Evolutionary conservation across 257 asterid species (phyloP).

Genomic region (Capsicum baccatum): DNA sequence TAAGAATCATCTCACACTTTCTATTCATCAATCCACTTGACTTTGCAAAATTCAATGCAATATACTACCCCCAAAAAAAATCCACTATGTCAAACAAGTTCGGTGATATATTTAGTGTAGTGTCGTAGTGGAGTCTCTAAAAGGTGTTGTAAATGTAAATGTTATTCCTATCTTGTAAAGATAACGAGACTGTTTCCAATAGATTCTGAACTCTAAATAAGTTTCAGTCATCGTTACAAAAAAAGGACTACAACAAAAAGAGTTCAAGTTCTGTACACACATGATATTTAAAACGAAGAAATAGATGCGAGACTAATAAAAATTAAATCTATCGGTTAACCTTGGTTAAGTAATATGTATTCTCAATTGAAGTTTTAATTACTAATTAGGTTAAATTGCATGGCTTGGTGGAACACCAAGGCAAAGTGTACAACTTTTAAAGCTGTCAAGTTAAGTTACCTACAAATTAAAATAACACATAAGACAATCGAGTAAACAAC

Average conservation of each 20-base stretch:
- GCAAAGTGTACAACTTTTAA: background rate
- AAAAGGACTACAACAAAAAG: background rate
- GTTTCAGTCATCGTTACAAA: too few species aligned
- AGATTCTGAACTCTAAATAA: too few species aligned
- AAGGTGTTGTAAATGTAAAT: too few species aligned
- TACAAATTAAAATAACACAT: too few species aligned
- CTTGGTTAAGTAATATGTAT: background rate
- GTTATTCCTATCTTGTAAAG: too few species aligned
- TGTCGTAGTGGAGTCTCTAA: too few species aligned
- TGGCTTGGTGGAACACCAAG: background rate
- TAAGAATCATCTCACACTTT: background rate
- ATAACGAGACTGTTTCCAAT: too few species aligned
- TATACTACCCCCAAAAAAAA: background rate
- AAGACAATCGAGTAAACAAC: background rate
- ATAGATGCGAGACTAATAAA: background rate
- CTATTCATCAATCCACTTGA: background rate
- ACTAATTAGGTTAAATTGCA: background rate
- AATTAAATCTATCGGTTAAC: too few species aligned
- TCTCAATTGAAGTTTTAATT: too few species aligned
- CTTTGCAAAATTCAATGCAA: constrained; percentile 7
- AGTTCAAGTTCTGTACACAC: background rate
- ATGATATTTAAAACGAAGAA: too few species aligned
- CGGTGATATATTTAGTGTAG: background rate
- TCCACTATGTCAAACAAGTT: background rate
- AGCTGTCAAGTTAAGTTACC: background rate